phyloP scores from a whole-genome alignment of 441 rosid genomes.

The Omphalea diandra region DNA sequence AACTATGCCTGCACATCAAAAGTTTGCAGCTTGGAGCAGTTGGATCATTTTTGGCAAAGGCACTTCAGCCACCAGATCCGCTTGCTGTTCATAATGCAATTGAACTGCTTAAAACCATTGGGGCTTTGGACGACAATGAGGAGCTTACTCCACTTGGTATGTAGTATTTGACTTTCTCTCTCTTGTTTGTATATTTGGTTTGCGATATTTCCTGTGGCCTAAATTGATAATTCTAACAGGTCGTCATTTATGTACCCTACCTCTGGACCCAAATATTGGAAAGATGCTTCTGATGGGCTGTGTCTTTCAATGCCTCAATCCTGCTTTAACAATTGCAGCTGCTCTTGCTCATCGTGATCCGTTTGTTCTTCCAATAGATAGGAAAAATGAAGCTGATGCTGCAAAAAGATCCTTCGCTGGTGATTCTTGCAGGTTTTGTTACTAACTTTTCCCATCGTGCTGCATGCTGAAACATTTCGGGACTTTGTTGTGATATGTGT shows the following conservation, averaged over 20 bases:
- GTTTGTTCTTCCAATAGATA: slow-evolving; percentile 80
- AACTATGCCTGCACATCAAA: slow-evolving; percentile 84
- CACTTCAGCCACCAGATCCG: slow-evolving; percentile 95
- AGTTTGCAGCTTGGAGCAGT: slow-evolving; percentile 86
- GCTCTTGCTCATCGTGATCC: slow-evolving; percentile 93
- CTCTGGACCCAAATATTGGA: slow-evolving; percentile 91
- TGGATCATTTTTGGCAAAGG: slow-evolving; percentile 89
- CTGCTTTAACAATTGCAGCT: slow-evolving; percentile 95
- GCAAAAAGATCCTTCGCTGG: slow-evolving; percentile 90
- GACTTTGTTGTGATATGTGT: neutral
- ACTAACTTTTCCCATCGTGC: slow-evolving; percentile 11
- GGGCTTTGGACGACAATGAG: slow-evolving; percentile 83
- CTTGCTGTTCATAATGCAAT: slow-evolving; percentile 95
- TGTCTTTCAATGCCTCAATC: slow-evolving; percentile 89
- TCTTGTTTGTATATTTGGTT: neutral
- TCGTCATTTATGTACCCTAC: slow-evolving; percentile 78
- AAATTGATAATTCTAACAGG: slow-evolving; percentile 43
- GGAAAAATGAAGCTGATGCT: slow-evolving; percentile 83
- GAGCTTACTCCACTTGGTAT: slow-evolving; percentile 93
- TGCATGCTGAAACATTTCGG: slow-evolving; percentile 10
- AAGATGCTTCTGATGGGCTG: slow-evolving; percentile 97
- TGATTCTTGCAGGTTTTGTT: slow-evolving; percentile 85
- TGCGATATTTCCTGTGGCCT: slow-evolving; percentile 18
- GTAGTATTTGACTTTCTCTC: slow-evolving; percentile 16
- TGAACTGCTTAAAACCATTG: slow-evolving; percentile 90